Evolutionary conservation across 2,329 filamentous ascomycete species (phyloP), one percentile per base, ranked within the genome.

Genomic region (Ophiocordyceps sinensis): DNA sequence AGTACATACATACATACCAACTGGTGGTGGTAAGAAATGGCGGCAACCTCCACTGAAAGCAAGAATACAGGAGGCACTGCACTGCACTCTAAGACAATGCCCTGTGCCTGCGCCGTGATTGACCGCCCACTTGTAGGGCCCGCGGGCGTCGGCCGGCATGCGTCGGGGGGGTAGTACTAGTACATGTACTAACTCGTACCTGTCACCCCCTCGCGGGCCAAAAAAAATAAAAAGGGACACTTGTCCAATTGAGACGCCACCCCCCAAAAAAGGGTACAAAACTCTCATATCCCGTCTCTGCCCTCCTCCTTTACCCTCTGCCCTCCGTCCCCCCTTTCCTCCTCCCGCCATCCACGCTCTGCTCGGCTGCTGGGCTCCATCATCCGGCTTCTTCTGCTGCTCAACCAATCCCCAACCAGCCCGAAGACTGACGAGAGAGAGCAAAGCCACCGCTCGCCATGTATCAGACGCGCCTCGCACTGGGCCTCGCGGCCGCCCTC

Each of bases 401-500:
- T 5, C 17, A 26, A 13, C 15, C 17, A 28, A 15, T 28, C 21
- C 21, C 12, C 26, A 15, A 7, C 26, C 21, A 17, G n/a, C 28
- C 31, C 41, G 8, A 35, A 17, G 17, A 17, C 8, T 10, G 17
- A 15, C n/a, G 4, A 5, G 15, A 35, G 32, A 17, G 32, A 15
- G 14, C 13, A n/a, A 35, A n/a, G n/a, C 15, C 41, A 48, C 44
- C 38, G 41, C 32, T 51, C 54, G 64, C 53, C 45, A 73, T 73
- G 70, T 64, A 64, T 48, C 61, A 64, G 53, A 68, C 68, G 59
- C 64, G 62, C 51, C 53, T 75, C 47, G 66, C 70, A 53, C 63
- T 67, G 51, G 67, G 70, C 66, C 65, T 75, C 53, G 58, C 76
- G 54, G 67, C 67, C 52, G 70, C 71, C 49, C 63, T 69, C 45